Evolutionary conservation across 2,329 filamentous ascomycete genomes (phyloP), one percentile per base, ranked within the genome.

Genomic region (Bisporella sp.): DNA sequence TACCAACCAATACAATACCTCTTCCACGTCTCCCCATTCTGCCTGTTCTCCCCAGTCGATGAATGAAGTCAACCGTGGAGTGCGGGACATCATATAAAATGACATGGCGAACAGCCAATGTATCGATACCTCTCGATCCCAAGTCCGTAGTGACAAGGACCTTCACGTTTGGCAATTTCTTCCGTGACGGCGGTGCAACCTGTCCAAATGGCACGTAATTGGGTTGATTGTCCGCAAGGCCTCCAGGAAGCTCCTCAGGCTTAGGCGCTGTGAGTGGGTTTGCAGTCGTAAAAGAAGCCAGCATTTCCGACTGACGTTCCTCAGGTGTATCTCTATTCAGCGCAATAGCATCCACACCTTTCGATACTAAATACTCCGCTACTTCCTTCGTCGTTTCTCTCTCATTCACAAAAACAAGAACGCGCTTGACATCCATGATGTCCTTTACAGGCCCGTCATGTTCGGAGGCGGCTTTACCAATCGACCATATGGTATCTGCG

Each of bases 61-160:
- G 95, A 63, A 99, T 96, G 63, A 99, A 99, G 68, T 99, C 95
- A 53, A 99, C 95, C 0, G 90, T 95, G 0, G 89, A 95, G 65
- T 97, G 92, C 4, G 93, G 93, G n/a, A 99, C 92, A 66, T 99
- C 90, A 68, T 96, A 97, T 30, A 99, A 72, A 49, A 99, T 85
- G 47, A 99, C 93, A 59, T 95, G 89, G 51, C 88, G 80, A 13
- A 97, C 92, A 13, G 89, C 86, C 31, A 96, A 71, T 0, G 93
- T 99, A 68, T 99, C 93, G 61, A 99, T 96, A 55, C 93, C 93
- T 59, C 93, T 75, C 5, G 90, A 96, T 4, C 89, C 89, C 51
- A 99, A 72, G 68, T 99, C 93, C 0, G 93, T 99, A 9, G 90
- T 93, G 3, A 99, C 92, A 39, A 99, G 80, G 8, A 96, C 92